Evolutionary conservation across 2,329 filamentous ascomycete genomes (phyloP).

Genomic region (Colletotrichum incanum): DNA sequence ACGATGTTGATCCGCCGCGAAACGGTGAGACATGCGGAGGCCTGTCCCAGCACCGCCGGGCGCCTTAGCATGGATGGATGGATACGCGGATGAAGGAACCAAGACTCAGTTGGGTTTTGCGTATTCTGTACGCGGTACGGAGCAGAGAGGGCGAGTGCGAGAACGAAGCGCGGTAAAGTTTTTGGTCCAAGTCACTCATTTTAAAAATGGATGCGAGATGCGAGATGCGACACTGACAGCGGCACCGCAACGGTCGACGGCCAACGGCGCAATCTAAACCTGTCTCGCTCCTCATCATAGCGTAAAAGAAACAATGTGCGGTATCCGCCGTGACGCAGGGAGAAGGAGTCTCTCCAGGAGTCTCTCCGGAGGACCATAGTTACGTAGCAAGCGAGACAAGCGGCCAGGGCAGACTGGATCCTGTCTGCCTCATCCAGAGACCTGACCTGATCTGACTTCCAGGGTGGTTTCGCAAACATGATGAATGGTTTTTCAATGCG

Average conservation of each 20-base stretch:
- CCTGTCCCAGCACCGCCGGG: slow-evolving; percentile 28
- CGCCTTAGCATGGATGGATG: slow-evolving; percentile 15
- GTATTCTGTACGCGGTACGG: neutral
- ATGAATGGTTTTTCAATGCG: slow-evolving; percentile 26
- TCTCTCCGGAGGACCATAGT: slow-evolving; percentile 5
- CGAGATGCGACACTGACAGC: slow-evolving; percentile 30
- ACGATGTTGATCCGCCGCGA: slow-evolving; percentile 12
- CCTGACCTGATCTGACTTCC: slow-evolving; percentile 13
- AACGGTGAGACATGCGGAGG: slow-evolving; percentile 21
- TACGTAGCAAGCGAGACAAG: slow-evolving; percentile 30
- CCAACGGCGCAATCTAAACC: neutral
- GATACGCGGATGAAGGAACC: slow-evolving; percentile 23
- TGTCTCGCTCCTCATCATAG: slow-evolving; percentile 18
- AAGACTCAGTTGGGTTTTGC: neutral
- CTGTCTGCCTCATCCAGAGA: slow-evolving; percentile 33
- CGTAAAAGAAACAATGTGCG: slow-evolving; percentile 15
- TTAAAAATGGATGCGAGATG: slow-evolving; percentile 4
- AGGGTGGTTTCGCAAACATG: slow-evolving; percentile 35
- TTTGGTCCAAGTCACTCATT: slow-evolving; percentile 1
- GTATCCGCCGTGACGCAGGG: slow-evolving; percentile 35
- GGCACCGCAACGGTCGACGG: slow-evolving; percentile 27
- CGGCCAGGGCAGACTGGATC: slow-evolving; percentile 19
- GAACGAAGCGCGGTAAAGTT: slow-evolving; percentile 16
- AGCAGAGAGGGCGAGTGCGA: slow-evolving; percentile 31
- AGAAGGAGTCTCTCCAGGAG: slow-evolving; percentile 28